phyloP scores from a whole-genome alignment of 129 eudicot species.

The Artemisia argyi region DNA sequence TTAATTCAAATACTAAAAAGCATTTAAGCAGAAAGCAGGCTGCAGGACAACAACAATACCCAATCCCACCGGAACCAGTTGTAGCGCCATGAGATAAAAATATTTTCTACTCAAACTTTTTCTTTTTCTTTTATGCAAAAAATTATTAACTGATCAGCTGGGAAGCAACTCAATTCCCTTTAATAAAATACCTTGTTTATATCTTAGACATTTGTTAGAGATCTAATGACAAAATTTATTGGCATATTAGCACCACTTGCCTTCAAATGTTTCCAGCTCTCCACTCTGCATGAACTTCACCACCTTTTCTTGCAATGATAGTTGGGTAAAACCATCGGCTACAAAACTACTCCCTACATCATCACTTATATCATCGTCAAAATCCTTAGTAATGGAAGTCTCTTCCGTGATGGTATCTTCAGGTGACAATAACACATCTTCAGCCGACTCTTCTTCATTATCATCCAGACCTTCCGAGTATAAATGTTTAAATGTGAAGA shows the following conservation, averaged over 20 bases:
- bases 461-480: conserved; percentile 58
- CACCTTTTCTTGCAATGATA: conserved; percentile 69
- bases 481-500: not conserved
- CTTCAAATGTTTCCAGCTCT: conserved; percentile 63
- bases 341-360: conserved; percentile 20
- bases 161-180: too few relatives aligned
- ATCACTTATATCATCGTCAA: conserved; percentile 19
- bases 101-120: not conserved
- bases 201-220: too few relatives aligned
- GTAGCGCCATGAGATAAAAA: too few relatives aligned
- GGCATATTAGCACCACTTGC: conserved; percentile 37
- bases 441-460: conserved; percentile 39
- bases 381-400: conserved; percentile 1
- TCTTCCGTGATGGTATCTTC: conserved; percentile 31
- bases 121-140: not conserved
- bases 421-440: conserved; percentile 29
- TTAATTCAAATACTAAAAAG: too few relatives aligned
- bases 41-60: too few relatives aligned
- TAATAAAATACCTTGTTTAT: too few relatives aligned
- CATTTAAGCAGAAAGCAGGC: too few relatives aligned
- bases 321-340: conserved; percentile 28
- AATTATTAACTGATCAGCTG: not conserved
- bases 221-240: conserved; percentile 5
- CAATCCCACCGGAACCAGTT: too few relatives aligned
- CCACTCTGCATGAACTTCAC: conserved; percentile 71